phyloP scores from a whole-genome alignment of 371 early-diverging fungal species.

The Polyrhizophydium stewartii region DNA sequence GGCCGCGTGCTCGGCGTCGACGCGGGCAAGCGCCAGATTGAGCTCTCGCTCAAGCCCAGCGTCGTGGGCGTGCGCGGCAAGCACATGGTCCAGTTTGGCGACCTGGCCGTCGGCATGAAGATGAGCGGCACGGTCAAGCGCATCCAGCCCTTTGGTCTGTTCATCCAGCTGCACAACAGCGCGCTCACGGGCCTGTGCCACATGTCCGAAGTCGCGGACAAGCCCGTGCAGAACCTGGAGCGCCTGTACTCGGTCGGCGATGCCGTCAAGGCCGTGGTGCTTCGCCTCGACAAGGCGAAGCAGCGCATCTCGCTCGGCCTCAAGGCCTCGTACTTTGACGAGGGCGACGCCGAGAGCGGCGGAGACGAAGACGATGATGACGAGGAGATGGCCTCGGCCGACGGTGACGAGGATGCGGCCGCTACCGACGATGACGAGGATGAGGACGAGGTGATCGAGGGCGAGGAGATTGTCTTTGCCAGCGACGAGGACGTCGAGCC shows the following conservation, averaged over 20 bases:
- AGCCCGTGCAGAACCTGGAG: constrained; percentile 22
- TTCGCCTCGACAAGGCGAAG: constrained; percentile 60
- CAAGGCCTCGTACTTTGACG: constrained; percentile 69
- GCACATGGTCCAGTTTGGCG: constrained; percentile 27
- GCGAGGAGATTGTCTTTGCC: background rate
- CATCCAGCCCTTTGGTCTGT: constrained; percentile 64
- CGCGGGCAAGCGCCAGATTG: constrained; percentile 26
- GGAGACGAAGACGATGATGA: constrained; percentile 39
- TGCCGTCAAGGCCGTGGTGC: constrained; percentile 63
- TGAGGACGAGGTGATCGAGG: constrained; percentile 5
- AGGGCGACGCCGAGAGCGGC: constrained; percentile 12
- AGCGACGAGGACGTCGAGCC: background rate
- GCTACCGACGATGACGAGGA: constrained; percentile 22
- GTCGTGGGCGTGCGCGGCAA: constrained; percentile 38
- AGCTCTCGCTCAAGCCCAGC: constrained; percentile 33
- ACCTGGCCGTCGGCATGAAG: constrained; percentile 57
- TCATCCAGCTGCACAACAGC: constrained; percentile 63
- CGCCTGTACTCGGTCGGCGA: constrained; percentile 67
- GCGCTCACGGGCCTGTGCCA: constrained; percentile 69
- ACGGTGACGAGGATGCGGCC: constrained; percentile 27
- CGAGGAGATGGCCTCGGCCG: constrained; percentile 16
- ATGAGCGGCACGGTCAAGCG: constrained; percentile 63
- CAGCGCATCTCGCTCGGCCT: constrained; percentile 65
- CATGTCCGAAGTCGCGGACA: constrained; percentile 51
- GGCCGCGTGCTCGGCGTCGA: constrained; percentile 68